These are phyloP conservation scores for Ustilago hordei DNA, from an alignment of 1,284 basidiomycete genomes.

Conservation along the genomic window DNA sequence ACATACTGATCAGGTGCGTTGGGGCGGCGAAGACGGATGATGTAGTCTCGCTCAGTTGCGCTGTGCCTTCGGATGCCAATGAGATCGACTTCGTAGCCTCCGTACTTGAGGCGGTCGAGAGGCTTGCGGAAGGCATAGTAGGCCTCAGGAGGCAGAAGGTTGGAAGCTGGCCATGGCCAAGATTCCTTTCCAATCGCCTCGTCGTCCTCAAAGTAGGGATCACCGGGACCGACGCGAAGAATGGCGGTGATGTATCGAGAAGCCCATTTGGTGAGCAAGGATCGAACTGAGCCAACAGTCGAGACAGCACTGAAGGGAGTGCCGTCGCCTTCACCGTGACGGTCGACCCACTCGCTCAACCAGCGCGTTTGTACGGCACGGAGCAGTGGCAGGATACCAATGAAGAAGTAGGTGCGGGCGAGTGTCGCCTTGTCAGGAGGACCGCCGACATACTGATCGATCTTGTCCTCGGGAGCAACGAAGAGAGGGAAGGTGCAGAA, in stretches of 20 bases:
- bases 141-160: conserved; percentile 62
- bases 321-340: conserved; percentile 64
- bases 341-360: conserved; percentile 59
- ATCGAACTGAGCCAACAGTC: conserved; percentile 43
- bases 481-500: conserved; percentile 65
- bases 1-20: conserved; percentile 60
- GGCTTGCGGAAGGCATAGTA: conserved; percentile 64
- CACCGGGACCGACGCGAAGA: conserved; percentile 55
- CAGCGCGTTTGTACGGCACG: conserved; percentile 63
- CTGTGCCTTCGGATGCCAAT: conserved; percentile 55
- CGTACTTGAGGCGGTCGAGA: conserved; percentile 57
- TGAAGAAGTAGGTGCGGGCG: conserved; percentile 57
- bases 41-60: conserved; percentile 54
- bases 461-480: conserved; percentile 56
- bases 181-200: conserved; percentile 46
- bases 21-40: conserved; percentile 62
- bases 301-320: conserved; percentile 57
- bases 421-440: conserved; percentile 59
- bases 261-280: conserved; percentile 52
- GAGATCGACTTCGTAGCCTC: conserved; percentile 65
- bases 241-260: conserved; percentile 59
- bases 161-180: conserved; percentile 59
- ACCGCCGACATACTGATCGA: conserved; percentile 38
- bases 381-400: conserved; percentile 55
- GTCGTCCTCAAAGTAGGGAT: conserved; percentile 53